A percentile compares a stretch with the other conserved stretches of the same genome.
Conservation (phyloP, 176 grass and related monocot genomes). For the Typha latifolia region DNA sequence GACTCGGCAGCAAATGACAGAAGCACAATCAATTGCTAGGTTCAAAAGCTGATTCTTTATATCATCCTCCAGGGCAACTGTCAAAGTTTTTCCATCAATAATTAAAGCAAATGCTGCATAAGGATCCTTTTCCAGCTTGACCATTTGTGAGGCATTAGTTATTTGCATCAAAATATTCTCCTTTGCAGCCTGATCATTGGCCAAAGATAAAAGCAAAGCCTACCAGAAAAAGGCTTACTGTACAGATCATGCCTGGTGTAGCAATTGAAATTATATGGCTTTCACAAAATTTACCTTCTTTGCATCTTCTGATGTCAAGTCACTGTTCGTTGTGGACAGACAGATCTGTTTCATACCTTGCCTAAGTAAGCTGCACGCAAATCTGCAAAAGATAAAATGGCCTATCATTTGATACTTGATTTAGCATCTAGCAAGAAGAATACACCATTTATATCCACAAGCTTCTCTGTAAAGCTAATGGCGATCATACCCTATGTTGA, state of each 20-base stretch:
- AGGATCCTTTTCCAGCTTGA: conserved; percentile 93
- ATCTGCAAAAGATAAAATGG: conserved; percentile 52
- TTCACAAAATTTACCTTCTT: conserved; percentile 51
- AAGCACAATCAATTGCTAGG: conserved; percentile 89
- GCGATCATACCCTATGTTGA: conserved; percentile 81
- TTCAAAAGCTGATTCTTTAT: conserved; percentile 85
- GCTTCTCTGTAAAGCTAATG: not conserved
- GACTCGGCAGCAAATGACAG: conserved; percentile 94
- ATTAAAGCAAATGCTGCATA: conserved; percentile 93
- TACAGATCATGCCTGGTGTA: conserved; percentile 25
- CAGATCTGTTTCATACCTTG: conserved; percentile 89
- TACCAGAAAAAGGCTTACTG: conserved; percentile 37
- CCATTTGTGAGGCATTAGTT: conserved; percentile 86
- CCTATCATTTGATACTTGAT: not conserved
- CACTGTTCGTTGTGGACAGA: conserved; percentile 46
- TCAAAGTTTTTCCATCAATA: conserved; percentile 92
- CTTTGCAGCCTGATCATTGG: conserved; percentile 66
- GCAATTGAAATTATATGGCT: conserved; percentile 20
- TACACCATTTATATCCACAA: not conserved
- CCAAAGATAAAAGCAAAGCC: conserved; percentile 51
- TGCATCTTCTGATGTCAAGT: conserved; percentile 68
- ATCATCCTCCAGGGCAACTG: conserved; percentile 77
- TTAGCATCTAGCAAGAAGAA: too few species aligned
- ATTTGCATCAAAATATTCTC: conserved; percentile 83
- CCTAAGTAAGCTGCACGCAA: conserved; percentile 94